Evolutionary conservation across 2,329 filamentous ascomycete genomes (phyloP).

Genomic region (Aspergillus vadensis): DNA sequence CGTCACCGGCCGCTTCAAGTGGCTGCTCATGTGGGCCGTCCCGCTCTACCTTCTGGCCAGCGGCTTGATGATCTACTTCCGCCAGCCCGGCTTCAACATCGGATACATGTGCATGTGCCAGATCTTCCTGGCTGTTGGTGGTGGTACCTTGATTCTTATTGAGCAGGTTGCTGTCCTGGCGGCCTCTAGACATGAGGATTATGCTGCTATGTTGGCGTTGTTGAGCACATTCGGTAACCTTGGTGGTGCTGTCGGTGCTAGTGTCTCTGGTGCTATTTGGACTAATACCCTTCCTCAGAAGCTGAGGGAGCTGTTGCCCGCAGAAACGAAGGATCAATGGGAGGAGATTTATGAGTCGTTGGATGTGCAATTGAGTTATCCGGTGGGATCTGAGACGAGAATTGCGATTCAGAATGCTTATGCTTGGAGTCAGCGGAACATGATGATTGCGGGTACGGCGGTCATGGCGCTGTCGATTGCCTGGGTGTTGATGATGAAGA

Average conservation of each 20-base stretch:
- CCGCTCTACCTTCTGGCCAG: constrained; percentile 52
- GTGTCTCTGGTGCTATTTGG: constrained; percentile 38
- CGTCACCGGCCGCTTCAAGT: constrained; percentile 54
- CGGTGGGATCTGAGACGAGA: constrained; percentile 41
- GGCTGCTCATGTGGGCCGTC: constrained; percentile 50
- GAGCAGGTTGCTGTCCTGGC: constrained; percentile 58
- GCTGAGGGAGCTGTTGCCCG: constrained; percentile 43
- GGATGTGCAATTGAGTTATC: constrained; percentile 31
- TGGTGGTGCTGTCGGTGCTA: constrained; percentile 36
- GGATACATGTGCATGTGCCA: constrained; percentile 58
- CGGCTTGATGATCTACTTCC: constrained; percentile 56
- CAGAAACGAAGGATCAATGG: constrained; percentile 9
- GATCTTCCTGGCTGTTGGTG: constrained; percentile 56
- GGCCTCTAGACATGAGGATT: constrained; percentile 53
- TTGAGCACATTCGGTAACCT: constrained; percentile 33
- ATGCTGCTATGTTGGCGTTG: constrained; percentile 56
- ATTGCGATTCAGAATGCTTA: constrained; percentile 49
- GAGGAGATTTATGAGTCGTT: constrained; percentile 17
- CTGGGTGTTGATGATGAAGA: constrained; percentile 13
- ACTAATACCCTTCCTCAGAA: constrained; percentile 36
- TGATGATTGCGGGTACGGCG: constrained; percentile 37
- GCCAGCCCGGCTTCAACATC: constrained; percentile 47
- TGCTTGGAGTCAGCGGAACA: constrained; percentile 45
- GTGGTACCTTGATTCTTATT: constrained; percentile 54
- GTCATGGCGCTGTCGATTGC: constrained; percentile 15